Percentiles rank a stretch among this genome's conserved stretches.
Evolutionary conservation across 2,329 filamentous ascomycete species (phyloP).

Genomic region (Myrmaecium sp.): DNA sequence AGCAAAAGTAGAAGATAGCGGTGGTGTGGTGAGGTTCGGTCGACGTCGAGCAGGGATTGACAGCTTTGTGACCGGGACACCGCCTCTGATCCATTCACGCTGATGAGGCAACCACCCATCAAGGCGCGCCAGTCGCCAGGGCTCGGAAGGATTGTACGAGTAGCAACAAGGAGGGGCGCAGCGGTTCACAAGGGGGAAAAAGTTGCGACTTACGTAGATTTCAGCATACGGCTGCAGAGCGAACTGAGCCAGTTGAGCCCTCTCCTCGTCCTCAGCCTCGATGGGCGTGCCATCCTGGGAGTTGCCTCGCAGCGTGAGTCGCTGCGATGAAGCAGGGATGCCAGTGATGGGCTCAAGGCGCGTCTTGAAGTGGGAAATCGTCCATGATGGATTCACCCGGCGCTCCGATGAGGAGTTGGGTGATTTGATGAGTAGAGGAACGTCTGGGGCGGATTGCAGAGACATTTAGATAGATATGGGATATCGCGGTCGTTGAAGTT

Average conservation of each 20-base stretch:
- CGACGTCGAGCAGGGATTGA: too few species aligned
- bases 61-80: too few species aligned
- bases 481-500: conserved; percentile 3
- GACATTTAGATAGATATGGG: not conserved
- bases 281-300: conserved; percentile 47
- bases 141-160: conserved; percentile 3
- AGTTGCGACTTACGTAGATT: conserved; percentile 49
- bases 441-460: conserved; percentile 42
- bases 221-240: conserved; percentile 59
- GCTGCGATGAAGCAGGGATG: conserved; percentile 65
- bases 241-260: conserved; percentile 45
- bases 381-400: conserved; percentile 84
- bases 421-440: conserved; percentile 59
- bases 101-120: too few species aligned
- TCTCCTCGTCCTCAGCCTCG: conserved; percentile 57
- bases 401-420: conserved; percentile 71
- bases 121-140: too few species aligned
- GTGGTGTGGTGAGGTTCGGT: too few species aligned
- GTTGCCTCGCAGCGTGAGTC: conserved; percentile 51
- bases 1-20: too few species aligned
- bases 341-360: conserved; percentile 91
- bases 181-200: conserved; percentile 6
- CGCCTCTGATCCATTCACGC: too few species aligned
- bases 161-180: conserved; percentile 6
- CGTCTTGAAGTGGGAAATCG: conserved; percentile 62